Evolutionary conservation across 805 yeast genomes (phyloP).

Genomic region (Pichia heedii): DNA sequence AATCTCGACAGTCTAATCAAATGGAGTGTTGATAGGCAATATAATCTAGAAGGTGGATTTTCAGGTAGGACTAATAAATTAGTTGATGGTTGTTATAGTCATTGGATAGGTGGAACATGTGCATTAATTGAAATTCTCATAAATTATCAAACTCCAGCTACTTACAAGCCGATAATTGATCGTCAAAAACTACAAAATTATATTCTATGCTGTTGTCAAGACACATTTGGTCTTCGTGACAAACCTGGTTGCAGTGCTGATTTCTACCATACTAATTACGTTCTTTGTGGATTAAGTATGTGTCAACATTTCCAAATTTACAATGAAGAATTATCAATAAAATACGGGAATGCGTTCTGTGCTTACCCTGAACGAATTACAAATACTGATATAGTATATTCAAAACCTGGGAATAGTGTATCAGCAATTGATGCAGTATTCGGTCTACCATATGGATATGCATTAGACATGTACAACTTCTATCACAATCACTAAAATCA

Average conservation of each 20-base stretch:
- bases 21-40: slow-evolving; percentile 72
- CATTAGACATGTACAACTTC: slow-evolving; percentile 11
- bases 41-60: slow-evolving; percentile 72
- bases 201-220: slow-evolving; percentile 66
- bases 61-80: slow-evolving; percentile 86
- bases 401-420: slow-evolving; percentile 16
- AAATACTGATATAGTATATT: slow-evolving; percentile 15
- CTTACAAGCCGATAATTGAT: slow-evolving; percentile 29
- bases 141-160: slow-evolving; percentile 33
- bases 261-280: slow-evolving; percentile 86
- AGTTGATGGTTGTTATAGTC: slow-evolving; percentile 93
- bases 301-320: slow-evolving; percentile 37
- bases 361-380: slow-evolving; percentile 14
- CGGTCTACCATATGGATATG: slow-evolving; percentile 40
- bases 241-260: slow-evolving; percentile 80
- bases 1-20: slow-evolving; percentile 42
- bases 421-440: slow-evolving; percentile 46
- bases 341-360: slow-evolving; percentile 13
- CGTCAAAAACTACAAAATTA: slow-evolving; percentile 56
- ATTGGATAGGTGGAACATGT: slow-evolving; percentile 84
- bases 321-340: slow-evolving; percentile 9
- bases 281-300: slow-evolving; percentile 62
- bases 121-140: slow-evolving; percentile 52
- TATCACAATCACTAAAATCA: too few species aligned
- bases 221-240: slow-evolving; percentile 60